phyloP scores from a whole-genome alignment of 148 eudicot species.

The Silene uniflora region DNA sequence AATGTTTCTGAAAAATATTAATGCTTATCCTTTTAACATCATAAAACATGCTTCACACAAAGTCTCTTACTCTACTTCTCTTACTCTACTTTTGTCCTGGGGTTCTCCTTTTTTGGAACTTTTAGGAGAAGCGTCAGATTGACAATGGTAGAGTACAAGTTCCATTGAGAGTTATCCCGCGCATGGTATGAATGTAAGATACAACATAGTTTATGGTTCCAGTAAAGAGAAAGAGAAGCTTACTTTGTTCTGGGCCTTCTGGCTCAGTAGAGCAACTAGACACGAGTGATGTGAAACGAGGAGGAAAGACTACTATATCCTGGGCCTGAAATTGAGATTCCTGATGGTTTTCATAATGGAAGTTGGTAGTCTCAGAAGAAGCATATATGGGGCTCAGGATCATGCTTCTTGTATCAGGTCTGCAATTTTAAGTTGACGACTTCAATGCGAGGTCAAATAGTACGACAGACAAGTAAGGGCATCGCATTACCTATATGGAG shows the following conservation, averaged over 20 bases:
- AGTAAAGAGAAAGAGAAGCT: background rate
- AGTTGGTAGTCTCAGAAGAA: constrained; percentile 25
- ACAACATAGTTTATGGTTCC: too few relatives aligned
- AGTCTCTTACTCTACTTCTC: too few relatives aligned
- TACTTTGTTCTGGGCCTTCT: constrained; percentile 36
- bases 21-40: too few relatives aligned
- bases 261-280: constrained; percentile 45
- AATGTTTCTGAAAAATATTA: too few relatives aligned
- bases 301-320: constrained; percentile 41
- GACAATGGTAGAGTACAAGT: too few relatives aligned
- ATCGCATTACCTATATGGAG: constrained; percentile 5
- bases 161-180: too few relatives aligned
- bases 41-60: too few relatives aligned
- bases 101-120: too few relatives aligned
- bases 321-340: constrained; percentile 23
- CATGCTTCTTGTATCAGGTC: constrained; percentile 38
- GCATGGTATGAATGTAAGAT: too few relatives aligned
- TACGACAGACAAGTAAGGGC: background rate
- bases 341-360: constrained; percentile 27
- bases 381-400: constrained; percentile 23
- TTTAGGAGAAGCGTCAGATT: too few relatives aligned
- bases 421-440: constrained; percentile 23
- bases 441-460: background rate
- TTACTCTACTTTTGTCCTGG: too few relatives aligned
- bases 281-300: constrained; percentile 65